Conservation (phyloP, 345 rosid species). For the Pelargonium nanum region DNA sequence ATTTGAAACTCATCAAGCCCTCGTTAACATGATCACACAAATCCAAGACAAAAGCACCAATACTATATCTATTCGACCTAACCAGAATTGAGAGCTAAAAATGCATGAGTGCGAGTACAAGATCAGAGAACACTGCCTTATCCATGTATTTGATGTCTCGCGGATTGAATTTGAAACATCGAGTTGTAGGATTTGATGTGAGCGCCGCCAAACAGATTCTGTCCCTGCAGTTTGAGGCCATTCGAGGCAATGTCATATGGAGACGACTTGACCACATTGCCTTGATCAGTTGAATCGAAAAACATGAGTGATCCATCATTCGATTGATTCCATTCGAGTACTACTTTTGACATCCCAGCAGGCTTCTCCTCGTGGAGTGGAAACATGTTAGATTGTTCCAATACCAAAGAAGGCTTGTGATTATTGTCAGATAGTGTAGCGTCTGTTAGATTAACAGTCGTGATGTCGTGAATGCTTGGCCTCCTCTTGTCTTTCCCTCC, state of each 20-base stretch:
- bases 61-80: neutral
- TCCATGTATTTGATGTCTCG: conserved; percentile 17
- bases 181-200: conserved; percentile 13
- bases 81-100: neutral
- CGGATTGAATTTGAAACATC: conserved; percentile 20
- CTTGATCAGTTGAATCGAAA: conserved; percentile 19
- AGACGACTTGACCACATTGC: conserved; percentile 22
- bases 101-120: neutral
- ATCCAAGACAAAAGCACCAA: neutral
- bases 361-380: neutral
- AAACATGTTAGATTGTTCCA: neutral
- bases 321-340: conserved; percentile 15
- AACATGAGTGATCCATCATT: conserved; percentile 14
- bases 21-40: neutral
- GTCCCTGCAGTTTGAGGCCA: neutral
- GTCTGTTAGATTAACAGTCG: conserved; percentile 7
- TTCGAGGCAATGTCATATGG: conserved; percentile 7
- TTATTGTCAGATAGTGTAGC: too few relatives aligned
- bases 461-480: conserved; percentile 12
- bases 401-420: neutral
- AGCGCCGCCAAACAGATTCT: neutral
- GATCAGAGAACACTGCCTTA: neutral
- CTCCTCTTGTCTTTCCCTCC: conserved; percentile 14
- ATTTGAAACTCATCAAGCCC: neutral
- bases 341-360: conserved; percentile 14